Conservation (phyloP, 2,329 filamentous ascomycete species). For the Colletotrichum sp. region DNA sequence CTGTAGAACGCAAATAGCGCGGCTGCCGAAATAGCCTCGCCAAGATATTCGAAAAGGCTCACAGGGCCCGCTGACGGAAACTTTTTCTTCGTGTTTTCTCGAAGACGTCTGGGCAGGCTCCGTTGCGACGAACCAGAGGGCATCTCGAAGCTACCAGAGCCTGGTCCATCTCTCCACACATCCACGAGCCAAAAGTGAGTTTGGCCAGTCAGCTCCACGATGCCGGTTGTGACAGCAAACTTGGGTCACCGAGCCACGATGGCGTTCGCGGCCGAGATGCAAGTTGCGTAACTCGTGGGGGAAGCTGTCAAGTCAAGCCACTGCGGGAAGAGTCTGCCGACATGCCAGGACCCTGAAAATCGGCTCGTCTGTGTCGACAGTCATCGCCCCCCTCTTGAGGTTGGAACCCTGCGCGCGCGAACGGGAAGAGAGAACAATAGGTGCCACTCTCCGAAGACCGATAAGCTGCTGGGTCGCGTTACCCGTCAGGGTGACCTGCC, state of each 20-base stretch:
- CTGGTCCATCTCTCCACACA: neutral
- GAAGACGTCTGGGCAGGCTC: neutral
- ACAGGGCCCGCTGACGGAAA: neutral
- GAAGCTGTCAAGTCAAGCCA: neutral
- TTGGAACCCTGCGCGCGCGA: neutral
- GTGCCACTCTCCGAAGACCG: neutral
- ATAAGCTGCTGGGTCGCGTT: constrained; percentile 1
- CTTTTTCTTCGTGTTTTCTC: neutral
- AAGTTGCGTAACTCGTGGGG: neutral
- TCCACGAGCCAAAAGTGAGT: neutral
- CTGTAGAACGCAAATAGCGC: neutral
- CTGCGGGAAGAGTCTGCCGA: neutral
- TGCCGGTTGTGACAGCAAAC: neutral
- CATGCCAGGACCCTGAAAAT: neutral
- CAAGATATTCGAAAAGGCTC: neutral
- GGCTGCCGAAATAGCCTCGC: neutral
- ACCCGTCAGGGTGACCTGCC: neutral
- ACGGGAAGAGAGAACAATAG: neutral
- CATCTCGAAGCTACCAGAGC: neutral
- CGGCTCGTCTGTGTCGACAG: neutral
- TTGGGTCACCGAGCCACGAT: constrained; percentile 5
- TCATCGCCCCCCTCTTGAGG: neutral
- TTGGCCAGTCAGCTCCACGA: neutral
- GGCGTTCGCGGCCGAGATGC: neutral
- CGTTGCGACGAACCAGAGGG: neutral